phyloP scores from a whole-genome alignment of 371 early-diverging fungal genomes.

The Mortierella polycephala region DNA sequence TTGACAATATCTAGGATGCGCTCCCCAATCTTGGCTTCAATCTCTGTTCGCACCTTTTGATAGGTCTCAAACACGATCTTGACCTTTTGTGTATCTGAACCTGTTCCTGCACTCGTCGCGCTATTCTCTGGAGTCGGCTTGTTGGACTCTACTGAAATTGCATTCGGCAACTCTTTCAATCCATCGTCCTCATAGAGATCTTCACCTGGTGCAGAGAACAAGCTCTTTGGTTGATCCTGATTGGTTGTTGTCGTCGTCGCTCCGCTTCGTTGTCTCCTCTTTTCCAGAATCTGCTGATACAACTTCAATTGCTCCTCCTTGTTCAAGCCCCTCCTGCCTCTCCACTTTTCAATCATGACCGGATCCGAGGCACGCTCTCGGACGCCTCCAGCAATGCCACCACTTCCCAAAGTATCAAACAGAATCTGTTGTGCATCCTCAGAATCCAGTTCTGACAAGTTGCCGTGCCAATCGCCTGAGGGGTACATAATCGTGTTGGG shows the following conservation, averaged over 20 bases:
- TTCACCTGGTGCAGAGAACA: constrained; percentile 47
- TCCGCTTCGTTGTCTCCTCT: constrained; percentile 7
- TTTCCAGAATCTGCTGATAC: constrained; percentile 29
- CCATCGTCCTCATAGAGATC: constrained; percentile 49
- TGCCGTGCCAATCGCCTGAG: constrained; percentile 53
- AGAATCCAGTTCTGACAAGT: constrained; percentile 34
- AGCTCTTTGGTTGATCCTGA: constrained; percentile 4
- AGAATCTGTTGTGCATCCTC: constrained; percentile 45
- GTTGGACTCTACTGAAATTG: constrained; percentile 26
- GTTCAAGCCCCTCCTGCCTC: constrained; percentile 42
- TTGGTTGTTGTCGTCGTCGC: not conserved
- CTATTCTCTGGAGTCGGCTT: not conserved
- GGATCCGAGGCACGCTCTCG: constrained; percentile 28
- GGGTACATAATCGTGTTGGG: constrained; percentile 56
- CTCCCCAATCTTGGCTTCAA: constrained; percentile 53
- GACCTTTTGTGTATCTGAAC: constrained; percentile 10
- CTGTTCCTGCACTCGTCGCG: not conserved
- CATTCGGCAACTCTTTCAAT: constrained; percentile 37
- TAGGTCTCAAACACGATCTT: constrained; percentile 50
- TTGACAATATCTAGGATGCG: constrained; percentile 53
- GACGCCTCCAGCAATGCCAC: constrained; percentile 37
- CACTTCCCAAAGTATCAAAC: constrained; percentile 46
- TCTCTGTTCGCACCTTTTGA: constrained; percentile 52
- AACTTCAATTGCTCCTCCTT: constrained; percentile 36
- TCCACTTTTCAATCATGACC: constrained; percentile 48